phyloP scores from a whole-genome alignment of 2,329 filamentous ascomycete genomes.

The Beauveria medogensis region DNA sequence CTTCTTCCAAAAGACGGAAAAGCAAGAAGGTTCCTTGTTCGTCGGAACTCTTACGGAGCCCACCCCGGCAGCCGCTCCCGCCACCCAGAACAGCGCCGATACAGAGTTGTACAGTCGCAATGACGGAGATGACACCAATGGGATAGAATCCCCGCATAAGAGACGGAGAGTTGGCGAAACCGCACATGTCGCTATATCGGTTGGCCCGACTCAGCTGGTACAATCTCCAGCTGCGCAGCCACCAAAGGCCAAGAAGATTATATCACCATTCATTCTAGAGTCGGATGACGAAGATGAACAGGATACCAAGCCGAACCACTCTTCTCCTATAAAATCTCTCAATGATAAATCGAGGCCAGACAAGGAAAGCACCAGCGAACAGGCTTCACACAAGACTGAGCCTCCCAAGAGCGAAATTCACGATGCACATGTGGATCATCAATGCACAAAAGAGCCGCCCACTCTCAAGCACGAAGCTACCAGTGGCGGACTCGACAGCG shows the following conservation, averaged over 20 bases:
- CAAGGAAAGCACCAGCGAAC: neutral
- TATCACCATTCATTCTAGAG: constrained; percentile 59
- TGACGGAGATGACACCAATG: constrained; percentile 25
- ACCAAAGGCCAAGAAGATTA: constrained; percentile 19
- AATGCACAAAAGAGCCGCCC: constrained; percentile 2
- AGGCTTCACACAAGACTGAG: neutral
- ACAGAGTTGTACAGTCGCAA: constrained; percentile 20
- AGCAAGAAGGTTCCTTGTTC: constrained; percentile 52
- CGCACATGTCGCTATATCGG: constrained; percentile 13
- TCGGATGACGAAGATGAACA: constrained; percentile 46
- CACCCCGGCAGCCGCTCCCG: constrained; percentile 7
- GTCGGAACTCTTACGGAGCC: constrained; percentile 22
- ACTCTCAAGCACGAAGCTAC: neutral
- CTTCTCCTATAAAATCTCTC: neutral
- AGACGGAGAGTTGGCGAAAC: constrained; percentile 23
- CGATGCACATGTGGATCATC: neutral
- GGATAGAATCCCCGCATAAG: constrained; percentile 25
- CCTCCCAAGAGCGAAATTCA: neutral
- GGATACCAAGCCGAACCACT: neutral
- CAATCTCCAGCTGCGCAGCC: constrained; percentile 3
- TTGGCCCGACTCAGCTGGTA: constrained; percentile 9
- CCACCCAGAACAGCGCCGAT: constrained; percentile 13
- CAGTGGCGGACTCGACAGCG: constrained; percentile 25
- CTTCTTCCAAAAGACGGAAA: constrained; percentile 65
- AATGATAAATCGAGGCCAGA: neutral